These are phyloP conservation scores for Elymus sibiricus DNA, from an alignment of 176 grass and related monocot genomes.

Conservation along the genomic window DNA sequence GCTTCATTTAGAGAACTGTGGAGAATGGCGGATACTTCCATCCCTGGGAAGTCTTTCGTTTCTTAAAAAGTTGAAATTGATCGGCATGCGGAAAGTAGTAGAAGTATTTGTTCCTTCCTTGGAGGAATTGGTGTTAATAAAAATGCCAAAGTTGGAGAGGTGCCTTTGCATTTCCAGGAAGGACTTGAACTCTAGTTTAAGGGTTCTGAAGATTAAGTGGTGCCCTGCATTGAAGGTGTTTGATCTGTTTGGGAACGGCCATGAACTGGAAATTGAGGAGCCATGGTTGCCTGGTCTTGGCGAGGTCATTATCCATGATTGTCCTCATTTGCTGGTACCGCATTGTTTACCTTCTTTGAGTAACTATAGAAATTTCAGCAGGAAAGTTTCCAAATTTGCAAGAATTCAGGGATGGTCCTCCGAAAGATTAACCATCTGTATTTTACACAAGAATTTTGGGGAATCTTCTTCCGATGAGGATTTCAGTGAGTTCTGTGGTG, in stretches of 20 bases:
- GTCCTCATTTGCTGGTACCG: neutral
- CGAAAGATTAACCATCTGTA: too few relatives aligned
- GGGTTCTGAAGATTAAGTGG: neutral
- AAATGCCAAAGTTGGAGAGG: neutral
- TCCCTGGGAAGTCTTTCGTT: neutral
- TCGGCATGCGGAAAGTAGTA: neutral
- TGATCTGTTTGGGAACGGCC: neutral
- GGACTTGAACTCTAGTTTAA: slow-evolving; percentile 6
- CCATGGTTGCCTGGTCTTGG: neutral
- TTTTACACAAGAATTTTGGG: too few relatives aligned
- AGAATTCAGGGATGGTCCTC: too few relatives aligned
- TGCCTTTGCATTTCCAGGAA: neutral
- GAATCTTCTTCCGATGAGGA: too few relatives aligned
- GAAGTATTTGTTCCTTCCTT: slow-evolving; percentile 21
- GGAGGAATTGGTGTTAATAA: neutral
- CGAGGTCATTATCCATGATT: neutral
- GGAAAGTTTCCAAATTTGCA: too few relatives aligned
- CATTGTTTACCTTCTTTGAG: neutral
- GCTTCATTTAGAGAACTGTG: slow-evolving; percentile 18
- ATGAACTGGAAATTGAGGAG: neutral
- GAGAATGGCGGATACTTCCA: neutral
- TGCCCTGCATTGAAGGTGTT: neutral
- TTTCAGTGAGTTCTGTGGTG: too few relatives aligned
- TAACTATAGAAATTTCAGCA: neutral
- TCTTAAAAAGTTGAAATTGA: neutral